Base-by-base conservation (phyloP, 1,284 basidiomycete genomes). In the Cryptococcus sp. region DNA sequence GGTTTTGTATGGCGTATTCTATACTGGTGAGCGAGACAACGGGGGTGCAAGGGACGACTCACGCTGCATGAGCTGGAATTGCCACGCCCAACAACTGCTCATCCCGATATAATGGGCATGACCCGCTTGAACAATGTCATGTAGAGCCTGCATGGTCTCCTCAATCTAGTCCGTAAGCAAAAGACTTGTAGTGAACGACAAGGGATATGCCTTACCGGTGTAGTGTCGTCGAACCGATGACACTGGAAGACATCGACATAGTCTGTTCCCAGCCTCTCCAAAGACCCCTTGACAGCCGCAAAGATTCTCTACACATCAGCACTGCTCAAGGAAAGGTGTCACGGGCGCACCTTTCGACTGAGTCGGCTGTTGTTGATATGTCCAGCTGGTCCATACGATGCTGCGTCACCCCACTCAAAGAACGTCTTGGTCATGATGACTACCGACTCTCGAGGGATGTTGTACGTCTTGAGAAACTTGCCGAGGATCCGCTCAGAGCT, bases 401-500 rank as follows among this genome's bases (percentile, higher is more conserved):
- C 63, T 14, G 44, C 37, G 11, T 48, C 53, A 2, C 52, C 54
- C 37, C 58, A 53, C 1, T 55, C 41, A 23, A 52, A 47, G 45
- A 56, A 52, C 35, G 81, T 82, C 74, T 89, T 88, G 31, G 85
- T 87, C 75, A 88, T 76, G 26, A 88, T 79, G 14, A 88, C 85
- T 22, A 88, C 80, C 58, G 84, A 82, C 21, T 83, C 82, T 9
- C 87, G 79, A 16, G 84, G 84, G 16, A 90, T 76, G 24, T 82
- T 71, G 53, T 81, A 76, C 55, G 83, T 62, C 60, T 84, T 85
- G 71, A 92, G 84, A 1, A 85, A 87, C 56, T 84, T 84, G 5
- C 88, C 87, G 32, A 90, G 77, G 53, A 87, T 80, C 23, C 79
- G 65, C 68, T 91, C 59, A 36, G 52, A 78, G 47, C 76, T 75